Conservation (phyloP, 179 eudicot genomes). For the Heliamphora pulchella region DNA sequence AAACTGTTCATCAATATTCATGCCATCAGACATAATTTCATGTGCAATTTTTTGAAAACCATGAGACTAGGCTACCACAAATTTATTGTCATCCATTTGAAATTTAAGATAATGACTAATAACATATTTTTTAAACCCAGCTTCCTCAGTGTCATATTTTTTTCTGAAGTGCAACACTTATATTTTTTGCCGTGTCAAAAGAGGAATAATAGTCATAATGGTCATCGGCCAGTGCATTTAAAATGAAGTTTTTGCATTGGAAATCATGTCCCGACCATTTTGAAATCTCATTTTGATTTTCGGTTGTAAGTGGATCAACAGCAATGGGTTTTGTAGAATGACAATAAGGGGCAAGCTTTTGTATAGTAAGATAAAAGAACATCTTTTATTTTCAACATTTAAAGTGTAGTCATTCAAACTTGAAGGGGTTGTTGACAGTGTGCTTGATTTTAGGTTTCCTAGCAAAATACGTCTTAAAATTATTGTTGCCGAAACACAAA, state of each 20-base stretch:
- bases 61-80: neutral
- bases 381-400: too few relatives aligned
- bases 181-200: too few relatives aligned
- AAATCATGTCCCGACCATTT: neutral
- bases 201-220: too few relatives aligned
- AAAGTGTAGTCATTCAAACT: too few relatives aligned
- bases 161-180: too few relatives aligned
- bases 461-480: neutral
- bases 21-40: too few relatives aligned
- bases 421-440: neutral
- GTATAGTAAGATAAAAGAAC: too few relatives aligned
- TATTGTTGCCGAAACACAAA: too few relatives aligned
- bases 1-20: too few relatives aligned
- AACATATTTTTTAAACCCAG: neutral
- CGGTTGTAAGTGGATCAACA: neutral
- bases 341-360: neutral
- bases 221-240: too few relatives aligned
- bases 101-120: neutral
- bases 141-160: neutral
- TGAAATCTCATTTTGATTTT: neutral
- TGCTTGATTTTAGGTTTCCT: neutral
- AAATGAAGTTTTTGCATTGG: neutral
- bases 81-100: neutral
- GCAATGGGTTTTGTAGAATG: neutral
- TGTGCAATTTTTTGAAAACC: neutral